Evolutionary conservation across 352 stramenopile genomes (phyloP).

Genomic region (Blastocystis sp.): DNA sequence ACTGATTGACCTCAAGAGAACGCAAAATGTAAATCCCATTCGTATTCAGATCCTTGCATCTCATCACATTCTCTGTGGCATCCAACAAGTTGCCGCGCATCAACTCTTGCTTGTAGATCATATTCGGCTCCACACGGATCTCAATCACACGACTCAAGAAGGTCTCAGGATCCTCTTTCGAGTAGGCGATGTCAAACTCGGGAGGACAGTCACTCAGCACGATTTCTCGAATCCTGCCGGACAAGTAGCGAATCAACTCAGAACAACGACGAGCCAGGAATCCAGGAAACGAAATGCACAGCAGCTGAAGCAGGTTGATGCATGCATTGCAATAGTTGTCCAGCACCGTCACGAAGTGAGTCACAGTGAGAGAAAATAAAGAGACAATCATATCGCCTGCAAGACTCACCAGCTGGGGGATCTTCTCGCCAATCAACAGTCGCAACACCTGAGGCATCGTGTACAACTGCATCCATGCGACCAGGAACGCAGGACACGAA

Average conservation of each 20-base stretch:
- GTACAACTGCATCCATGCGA: not conserved
- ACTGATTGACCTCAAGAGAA: not conserved
- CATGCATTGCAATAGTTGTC: not conserved
- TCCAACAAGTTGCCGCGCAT: not conserved
- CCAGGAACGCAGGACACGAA: not conserved
- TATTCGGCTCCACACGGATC: not conserved
- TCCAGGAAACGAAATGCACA: constrained; percentile 2
- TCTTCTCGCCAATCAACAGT: not conserved
- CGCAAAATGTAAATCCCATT: not conserved
- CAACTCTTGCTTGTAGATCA: not conserved
- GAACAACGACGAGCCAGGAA: not conserved
- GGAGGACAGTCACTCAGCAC: not conserved
- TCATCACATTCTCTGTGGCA: constrained; percentile 23
- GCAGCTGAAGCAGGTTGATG: not conserved
- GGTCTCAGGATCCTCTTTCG: not conserved
- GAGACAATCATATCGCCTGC: not conserved
- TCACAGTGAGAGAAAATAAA: not conserved
- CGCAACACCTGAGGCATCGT: not conserved
- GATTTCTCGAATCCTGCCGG: not conserved
- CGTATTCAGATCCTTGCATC: not conserved
- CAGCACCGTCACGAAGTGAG: not conserved
- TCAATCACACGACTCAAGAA: not conserved
- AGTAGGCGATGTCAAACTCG: not conserved
- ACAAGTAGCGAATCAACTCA: not conserved
- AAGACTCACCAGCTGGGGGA: not conserved